A percentile compares a stretch with the other conserved stretches of the same genome.
These are phyloP conservation scores for Choricystis sp. DNA, from an alignment of 139 green algal genomes.

Conservation along the genomic window DNA sequence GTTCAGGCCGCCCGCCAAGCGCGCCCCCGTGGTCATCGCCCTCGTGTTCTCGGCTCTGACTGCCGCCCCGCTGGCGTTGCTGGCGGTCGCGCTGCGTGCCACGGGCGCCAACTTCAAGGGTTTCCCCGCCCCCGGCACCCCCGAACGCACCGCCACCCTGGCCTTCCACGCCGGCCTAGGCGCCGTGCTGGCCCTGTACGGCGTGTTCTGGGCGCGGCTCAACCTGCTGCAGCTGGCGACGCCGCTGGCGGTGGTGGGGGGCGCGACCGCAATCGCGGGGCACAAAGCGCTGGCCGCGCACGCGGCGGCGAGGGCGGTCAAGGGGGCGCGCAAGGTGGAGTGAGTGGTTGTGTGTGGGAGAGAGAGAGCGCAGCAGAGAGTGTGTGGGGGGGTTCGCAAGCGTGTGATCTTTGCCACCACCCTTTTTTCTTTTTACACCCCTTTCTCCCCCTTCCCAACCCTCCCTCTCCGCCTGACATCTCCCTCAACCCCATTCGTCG, in stretches of 20 bases:
- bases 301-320: not conserved
- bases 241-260: not conserved
- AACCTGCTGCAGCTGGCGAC: conserved; percentile 11
- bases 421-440: not conserved
- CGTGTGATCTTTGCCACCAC: no score
- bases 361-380: no score
- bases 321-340: not conserved
- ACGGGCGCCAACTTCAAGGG: conserved; percentile 7
- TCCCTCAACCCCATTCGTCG: no score
- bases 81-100: not conserved
- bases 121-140: conserved; percentile 4
- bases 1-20: conserved; percentile 4
- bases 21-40: conserved; percentile 4
- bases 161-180: conserved; percentile 19
- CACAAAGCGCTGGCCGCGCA: not conserved
- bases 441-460: not conserved
- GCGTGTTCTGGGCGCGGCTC: conserved; percentile 21
- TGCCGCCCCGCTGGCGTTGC: conserved; percentile 1
- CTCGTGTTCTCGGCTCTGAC: conserved; percentile 1
- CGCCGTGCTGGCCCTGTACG: conserved; percentile 14
- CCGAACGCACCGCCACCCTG: not conserved
- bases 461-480: not conserved
- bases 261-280: conserved; percentile 1
- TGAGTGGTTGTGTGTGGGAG: no score
- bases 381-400: not conserved